Evolutionary conservation across 2,329 filamentous ascomycete genomes (phyloP), one percentile per base, ranked within the genome.

Genomic region (Calonectria naviculata): DNA sequence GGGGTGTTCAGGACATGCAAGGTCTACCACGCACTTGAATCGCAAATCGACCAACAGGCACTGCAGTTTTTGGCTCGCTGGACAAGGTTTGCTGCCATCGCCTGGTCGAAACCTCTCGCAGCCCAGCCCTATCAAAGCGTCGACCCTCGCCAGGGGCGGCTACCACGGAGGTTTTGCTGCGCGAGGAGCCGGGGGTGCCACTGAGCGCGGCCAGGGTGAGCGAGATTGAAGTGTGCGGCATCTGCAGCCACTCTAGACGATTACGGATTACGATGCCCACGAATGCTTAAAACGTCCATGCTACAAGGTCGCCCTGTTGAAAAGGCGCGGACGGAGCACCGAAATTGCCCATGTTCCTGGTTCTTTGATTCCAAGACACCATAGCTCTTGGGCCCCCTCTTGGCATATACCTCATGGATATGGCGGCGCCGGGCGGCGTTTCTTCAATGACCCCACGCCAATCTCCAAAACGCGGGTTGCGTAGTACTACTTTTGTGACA

Each of bases 41-140:
- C 52, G 52, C 52, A 58, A 58, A 58, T 9, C 21, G 13, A 21
- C 52, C 52, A 58, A 26, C 52, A 58, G 34, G 3, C 34, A 34
- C 21, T 58, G 52, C 42, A 21, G 9, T 24, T 24, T 46, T 13
- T 24, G 34, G 21, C 24, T 26, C 38, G 12, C 19, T 19, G 2
- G 52, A 19, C 52, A 31, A 17, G 52, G 29, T 56, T 56, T n/a
- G 52, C 52, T 56, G 2, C 19, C 46, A 15, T 29, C 46, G 28
- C 46, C 46, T 29, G 24, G 46, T 49, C 46, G 52, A 58, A 58
- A 58, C 52, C 49, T 56, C 52, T 38, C 36, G n/a, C 28, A 21
- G 36, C 9, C 67, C 72, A 78, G 76, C 76, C 76, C 72, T 78
- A 77, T 65, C 54, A 70, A 68, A 68, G 65, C 60, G 73, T 60